phyloP scores from a whole-genome alignment of 768 basidiomycete genomes.

The Serendipita indica region DNA sequence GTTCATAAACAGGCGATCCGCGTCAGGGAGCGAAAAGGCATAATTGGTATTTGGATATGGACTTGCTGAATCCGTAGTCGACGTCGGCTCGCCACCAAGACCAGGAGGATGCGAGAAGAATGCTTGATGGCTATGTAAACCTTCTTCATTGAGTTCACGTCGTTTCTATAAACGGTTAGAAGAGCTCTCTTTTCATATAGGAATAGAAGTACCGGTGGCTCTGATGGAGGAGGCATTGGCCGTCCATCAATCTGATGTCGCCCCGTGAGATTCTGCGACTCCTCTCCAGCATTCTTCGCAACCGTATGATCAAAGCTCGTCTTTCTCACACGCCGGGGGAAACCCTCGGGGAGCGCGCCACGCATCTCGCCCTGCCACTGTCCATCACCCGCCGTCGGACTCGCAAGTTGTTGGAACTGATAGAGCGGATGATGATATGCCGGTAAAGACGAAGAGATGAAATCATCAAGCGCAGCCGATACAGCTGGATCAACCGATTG shows the following conservation, averaged over 20 bases:
- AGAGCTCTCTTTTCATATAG: slow-evolving; percentile 27
- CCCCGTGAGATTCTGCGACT: slow-evolving; percentile 13
- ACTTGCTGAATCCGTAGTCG: slow-evolving; percentile 19
- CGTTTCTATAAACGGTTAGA: slow-evolving; percentile 30
- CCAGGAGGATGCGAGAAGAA: neutral
- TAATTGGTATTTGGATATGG: slow-evolving; percentile 55
- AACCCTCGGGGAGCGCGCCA: slow-evolving; percentile 18
- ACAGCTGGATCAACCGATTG: neutral
- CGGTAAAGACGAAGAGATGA: slow-evolving; percentile 61
- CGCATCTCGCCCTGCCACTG: slow-evolving; percentile 6
- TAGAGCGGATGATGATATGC: slow-evolving; percentile 24
- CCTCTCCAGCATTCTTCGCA: slow-evolving; percentile 31
- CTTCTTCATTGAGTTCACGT: too few species aligned
- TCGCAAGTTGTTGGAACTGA: neutral
- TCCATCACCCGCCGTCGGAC: neutral
- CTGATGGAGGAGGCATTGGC: slow-evolving; percentile 35
- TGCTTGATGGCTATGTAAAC: neutral
- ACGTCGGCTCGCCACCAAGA: neutral
- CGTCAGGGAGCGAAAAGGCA: slow-evolving; percentile 58
- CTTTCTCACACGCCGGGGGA: slow-evolving; percentile 80
- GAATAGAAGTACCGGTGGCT: slow-evolving; percentile 35
- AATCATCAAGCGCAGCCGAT: slow-evolving; percentile 15
- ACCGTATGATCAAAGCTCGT: slow-evolving; percentile 93
- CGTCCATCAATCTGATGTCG: slow-evolving; percentile 73
- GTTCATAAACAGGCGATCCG: slow-evolving; percentile 45